phyloP scores from a whole-genome alignment of 2,329 filamentous ascomycete species.

The Graphilbum fragrans region DNA sequence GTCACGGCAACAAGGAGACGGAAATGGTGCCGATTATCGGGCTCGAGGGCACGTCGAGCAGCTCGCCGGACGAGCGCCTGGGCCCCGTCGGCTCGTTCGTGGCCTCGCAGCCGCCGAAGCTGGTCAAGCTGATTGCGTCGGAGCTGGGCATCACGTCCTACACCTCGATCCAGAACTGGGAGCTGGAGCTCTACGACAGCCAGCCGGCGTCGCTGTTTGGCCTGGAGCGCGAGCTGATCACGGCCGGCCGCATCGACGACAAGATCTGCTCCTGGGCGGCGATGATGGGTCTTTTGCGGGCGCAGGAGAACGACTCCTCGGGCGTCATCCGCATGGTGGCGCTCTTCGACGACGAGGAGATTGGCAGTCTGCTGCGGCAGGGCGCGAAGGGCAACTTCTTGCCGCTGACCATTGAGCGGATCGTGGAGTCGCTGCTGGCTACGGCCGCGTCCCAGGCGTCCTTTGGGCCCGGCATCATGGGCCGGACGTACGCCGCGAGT shows the following conservation, averaged over 20 bases:
- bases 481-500: conserved; percentile 78
- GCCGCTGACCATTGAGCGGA: conserved; percentile 66
- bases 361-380: conserved; percentile 81
- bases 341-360: conserved; percentile 97
- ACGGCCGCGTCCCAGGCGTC: conserved; percentile 22
- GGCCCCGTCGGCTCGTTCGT: conserved; percentile 61
- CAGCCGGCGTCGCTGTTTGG: conserved; percentile 78
- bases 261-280: conserved; percentile 95
- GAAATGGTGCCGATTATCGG: conserved; percentile 92
- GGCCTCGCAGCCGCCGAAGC: conserved; percentile 69
- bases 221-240: conserved; percentile 86
- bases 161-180: conserved; percentile 81
- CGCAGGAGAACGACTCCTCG: conserved; percentile 41
- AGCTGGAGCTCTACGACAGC: conserved; percentile 85
- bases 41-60: conserved; percentile 50
- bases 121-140: conserved; percentile 71
- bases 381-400: conserved; percentile 86
- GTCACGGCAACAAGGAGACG: conserved; percentile 69
- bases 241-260: conserved; percentile 89
- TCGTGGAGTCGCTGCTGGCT: conserved; percentile 55
- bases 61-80: conserved; percentile 21
- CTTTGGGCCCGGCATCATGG: conserved; percentile 49
- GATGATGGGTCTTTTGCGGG: conserved; percentile 67
- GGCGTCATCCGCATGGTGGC: conserved; percentile 78
- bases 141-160: conserved; percentile 65